Base-by-base conservation (phyloP, 2,329 filamentous ascomycete genomes). In the Myriosclerotinia duriaeana region DNA sequence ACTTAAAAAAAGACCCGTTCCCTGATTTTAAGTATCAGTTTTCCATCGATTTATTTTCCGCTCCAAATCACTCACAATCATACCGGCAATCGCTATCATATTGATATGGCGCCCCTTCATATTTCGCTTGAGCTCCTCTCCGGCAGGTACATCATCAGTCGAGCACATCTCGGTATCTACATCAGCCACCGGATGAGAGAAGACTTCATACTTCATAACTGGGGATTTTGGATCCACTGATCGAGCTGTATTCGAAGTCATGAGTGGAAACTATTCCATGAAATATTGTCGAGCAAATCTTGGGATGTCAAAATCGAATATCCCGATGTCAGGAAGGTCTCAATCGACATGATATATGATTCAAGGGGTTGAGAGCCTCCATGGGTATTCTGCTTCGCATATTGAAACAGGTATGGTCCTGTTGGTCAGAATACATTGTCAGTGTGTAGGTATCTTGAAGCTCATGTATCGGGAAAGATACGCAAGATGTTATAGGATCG, bases 51-150 rank as follows among this genome's bases (percentile, higher is more conserved):
- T 5, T 53, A 9, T 14, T 42, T 22, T 8, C 30, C 5, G 50
- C 46, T 83, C 85, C 66, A 87, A 87, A 73, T 90, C 87, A 71
- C 91, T 66, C 26, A 64, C 56, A 67, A 80, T 79, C 26, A 79
- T 77, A 56, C 79, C 78, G 2, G 78, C 78, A n/a, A 80, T 76
- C 4, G 79, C 79, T 65, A 80, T 79, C 75, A 80, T 77, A 64
- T 78, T 79, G 71, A 72, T 70, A 74, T 80, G 79, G 9, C 78
- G 77, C 48, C 81, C 80, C 68, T 80, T 79, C 58, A 85, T 78
- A 54, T 81, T 81, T 69, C 82, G 79, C 72, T 83, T 76, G 12
- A 86, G 59, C 44, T 72, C 56, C 34, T 68, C 63, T 20, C 38
- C n/a, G 46, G 58, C 59, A 46, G 52, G 50, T 3, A 53, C 46